Conservation (phyloP, 2,329 filamentous ascomycete genomes). For the Neoascochyta sp. region DNA sequence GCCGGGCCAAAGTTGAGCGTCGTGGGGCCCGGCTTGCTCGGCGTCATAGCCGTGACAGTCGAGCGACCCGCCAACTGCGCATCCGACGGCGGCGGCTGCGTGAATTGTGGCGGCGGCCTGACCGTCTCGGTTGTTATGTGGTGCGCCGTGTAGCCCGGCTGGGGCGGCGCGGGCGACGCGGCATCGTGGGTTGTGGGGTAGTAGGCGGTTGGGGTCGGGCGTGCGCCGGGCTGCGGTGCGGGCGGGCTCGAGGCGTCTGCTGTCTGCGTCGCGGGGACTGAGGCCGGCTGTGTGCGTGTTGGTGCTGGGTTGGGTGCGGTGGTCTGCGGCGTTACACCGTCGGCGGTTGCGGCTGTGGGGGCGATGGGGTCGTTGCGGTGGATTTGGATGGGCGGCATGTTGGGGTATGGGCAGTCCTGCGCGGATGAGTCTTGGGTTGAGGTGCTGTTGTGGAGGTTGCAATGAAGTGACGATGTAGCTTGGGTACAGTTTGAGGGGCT, state of each 20-base stretch:
- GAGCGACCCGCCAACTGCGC: constrained; percentile 40
- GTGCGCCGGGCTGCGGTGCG: constrained; percentile 42
- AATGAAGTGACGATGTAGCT: no score
- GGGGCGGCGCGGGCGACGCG: constrained; percentile 30
- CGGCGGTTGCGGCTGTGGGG: constrained; percentile 35
- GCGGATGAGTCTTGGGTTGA: constrained; percentile 1
- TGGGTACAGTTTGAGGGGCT: no score
- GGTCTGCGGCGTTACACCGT: constrained; percentile 39
- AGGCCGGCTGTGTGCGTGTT: constrained; percentile 32
- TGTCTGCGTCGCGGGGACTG: constrained; percentile 30
- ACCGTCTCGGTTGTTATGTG: constrained; percentile 31
- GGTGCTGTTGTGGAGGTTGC: constrained; percentile 1
- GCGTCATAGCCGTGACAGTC: constrained; percentile 28
- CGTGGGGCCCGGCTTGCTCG: constrained; percentile 33
- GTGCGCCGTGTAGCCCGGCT: constrained; percentile 34
- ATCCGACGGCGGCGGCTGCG: constrained; percentile 37
- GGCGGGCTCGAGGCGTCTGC: constrained; percentile 23
- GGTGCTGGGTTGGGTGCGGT: constrained; percentile 28
- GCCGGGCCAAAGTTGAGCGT: constrained; percentile 39
- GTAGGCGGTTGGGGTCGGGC: constrained; percentile 22
- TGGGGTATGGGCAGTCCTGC: no score
- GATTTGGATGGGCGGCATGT: constrained; percentile 47
- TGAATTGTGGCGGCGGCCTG: constrained; percentile 39
- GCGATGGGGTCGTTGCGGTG: constrained; percentile 48
- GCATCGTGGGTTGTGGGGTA: constrained; percentile 12